These are phyloP conservation scores for Pichia inconspicua DNA, from an alignment of 1,139 yeast species.

Conservation along the genomic window DNA sequence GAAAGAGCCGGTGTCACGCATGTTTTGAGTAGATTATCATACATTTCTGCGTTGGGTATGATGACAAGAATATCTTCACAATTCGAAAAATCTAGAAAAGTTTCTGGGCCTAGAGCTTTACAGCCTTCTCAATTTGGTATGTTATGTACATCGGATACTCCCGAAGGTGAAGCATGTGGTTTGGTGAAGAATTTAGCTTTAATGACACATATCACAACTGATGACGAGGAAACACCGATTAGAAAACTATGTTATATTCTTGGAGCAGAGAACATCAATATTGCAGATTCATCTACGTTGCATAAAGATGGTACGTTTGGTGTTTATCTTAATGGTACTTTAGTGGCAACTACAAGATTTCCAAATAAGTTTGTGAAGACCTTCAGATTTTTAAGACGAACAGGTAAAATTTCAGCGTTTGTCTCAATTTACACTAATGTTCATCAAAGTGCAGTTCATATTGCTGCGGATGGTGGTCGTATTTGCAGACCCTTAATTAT, in stretches of 20 bases:
- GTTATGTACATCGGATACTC: constrained; percentile 98
- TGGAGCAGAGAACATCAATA: constrained; percentile 83
- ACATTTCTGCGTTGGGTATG: constrained; percentile 96
- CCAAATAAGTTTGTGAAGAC: constrained; percentile 73
- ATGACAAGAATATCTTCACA: constrained; percentile 99
- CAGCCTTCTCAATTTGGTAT: constrained; percentile 99
- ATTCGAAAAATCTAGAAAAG: constrained; percentile 95
- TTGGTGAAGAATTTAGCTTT: constrained; percentile 90
- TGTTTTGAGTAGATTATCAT: constrained; percentile 81
- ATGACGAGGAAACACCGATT: constrained; percentile 91
- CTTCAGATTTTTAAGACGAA: constrained; percentile 74
- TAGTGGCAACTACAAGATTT: constrained; percentile 81
- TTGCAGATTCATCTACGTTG: constrained; percentile 76
- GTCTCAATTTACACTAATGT: constrained; percentile 84
- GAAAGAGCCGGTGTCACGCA: constrained; percentile 99
- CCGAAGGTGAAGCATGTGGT: constrained; percentile 99
- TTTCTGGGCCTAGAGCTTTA: constrained; percentile 97
- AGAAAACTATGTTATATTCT: constrained; percentile 65
- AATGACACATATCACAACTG: constrained; percentile 98
- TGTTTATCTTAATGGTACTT: constrained; percentile 86
- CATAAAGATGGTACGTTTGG: constrained; percentile 76
- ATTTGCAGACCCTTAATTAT: constrained; percentile 94
- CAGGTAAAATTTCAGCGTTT: constrained; percentile 82
- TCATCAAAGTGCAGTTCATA: constrained; percentile 89
- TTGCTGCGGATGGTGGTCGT: constrained; percentile 98